Percentiles rank a stretch among this genome's conserved stretches.
phyloP scores from a whole-genome alignment of 208 protist species.

The Trypanosoma conorhini region DNA sequence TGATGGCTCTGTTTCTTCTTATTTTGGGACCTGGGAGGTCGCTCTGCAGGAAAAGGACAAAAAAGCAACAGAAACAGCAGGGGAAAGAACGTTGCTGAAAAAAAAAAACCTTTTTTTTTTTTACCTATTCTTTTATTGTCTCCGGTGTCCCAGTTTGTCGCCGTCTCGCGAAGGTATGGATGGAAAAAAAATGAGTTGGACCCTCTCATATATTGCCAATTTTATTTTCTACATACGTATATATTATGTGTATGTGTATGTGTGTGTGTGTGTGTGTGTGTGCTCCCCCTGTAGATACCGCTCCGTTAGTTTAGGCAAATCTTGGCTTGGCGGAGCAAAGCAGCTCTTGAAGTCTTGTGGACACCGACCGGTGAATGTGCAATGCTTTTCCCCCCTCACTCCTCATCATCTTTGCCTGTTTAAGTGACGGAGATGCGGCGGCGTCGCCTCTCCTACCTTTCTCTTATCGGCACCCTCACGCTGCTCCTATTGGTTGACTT shows the following conservation, averaged over 20 bases:
- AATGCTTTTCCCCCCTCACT: conserved; percentile 1
- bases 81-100: too few relatives aligned
- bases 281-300: too few relatives aligned
- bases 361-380: background rate
- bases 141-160: too few relatives aligned
- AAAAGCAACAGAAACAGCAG: background rate
- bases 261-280: too few relatives aligned
- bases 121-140: too few relatives aligned
- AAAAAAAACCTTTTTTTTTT: too few relatives aligned
- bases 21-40: background rate
- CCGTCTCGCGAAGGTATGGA: too few relatives aligned
- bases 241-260: too few relatives aligned
- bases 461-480: background rate
- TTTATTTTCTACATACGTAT: too few relatives aligned
- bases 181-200: too few relatives aligned
- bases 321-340: background rate
- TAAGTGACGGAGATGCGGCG: background rate
- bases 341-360: background rate
- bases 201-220: too few relatives aligned
- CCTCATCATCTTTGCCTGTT: conserved; percentile 14
- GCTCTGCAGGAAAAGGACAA: background rate
- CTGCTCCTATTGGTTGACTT: background rate
- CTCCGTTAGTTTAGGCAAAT: background rate
- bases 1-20: background rate
- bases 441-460: background rate